phyloP scores from a whole-genome alignment of 1,284 basidiomycete species.

The Naganishia cerealis region DNA sequence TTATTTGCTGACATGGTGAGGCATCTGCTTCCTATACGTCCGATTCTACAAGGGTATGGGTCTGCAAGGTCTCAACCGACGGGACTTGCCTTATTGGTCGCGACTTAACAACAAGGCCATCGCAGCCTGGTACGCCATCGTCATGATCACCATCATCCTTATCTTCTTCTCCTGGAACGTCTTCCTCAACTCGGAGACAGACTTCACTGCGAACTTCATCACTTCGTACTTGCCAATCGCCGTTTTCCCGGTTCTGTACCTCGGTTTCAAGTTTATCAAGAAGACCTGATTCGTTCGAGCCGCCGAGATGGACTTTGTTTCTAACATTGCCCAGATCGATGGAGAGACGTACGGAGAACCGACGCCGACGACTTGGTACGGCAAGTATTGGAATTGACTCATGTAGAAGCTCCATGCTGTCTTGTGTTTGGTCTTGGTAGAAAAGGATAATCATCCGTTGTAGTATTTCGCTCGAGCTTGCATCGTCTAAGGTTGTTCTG shows the following conservation, averaged over 20 bases:
- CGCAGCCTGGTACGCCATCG: slow-evolving; percentile 36
- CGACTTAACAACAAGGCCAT: slow-evolving; percentile 34
- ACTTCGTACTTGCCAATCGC: slow-evolving; percentile 39
- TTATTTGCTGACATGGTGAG: slow-evolving; percentile 67
- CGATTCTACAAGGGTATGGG: slow-evolving; percentile 52
- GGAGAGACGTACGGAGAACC: slow-evolving; percentile 44
- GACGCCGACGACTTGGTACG: slow-evolving; percentile 33
- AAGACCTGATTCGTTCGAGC: slow-evolving; percentile 56
- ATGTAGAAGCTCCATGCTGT: slow-evolving; percentile 20
- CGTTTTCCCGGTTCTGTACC: slow-evolving; percentile 39
- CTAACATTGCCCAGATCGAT: slow-evolving; percentile 47
- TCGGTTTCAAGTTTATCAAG: slow-evolving; percentile 39
- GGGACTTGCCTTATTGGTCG: slow-evolving; percentile 38
- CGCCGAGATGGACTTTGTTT: slow-evolving; percentile 55
- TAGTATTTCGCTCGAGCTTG: slow-evolving; percentile 5
- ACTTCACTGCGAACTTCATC: slow-evolving; percentile 37
- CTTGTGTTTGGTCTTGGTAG: slow-evolving; percentile 54
- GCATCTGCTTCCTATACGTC: slow-evolving; percentile 74
- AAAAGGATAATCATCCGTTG: slow-evolving; percentile 27
- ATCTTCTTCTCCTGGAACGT: slow-evolving; percentile 40
- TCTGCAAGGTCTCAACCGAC: slow-evolving; percentile 38
- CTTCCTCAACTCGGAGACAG: slow-evolving; percentile 24
- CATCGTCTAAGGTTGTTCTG: not conserved
- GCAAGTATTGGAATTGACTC: slow-evolving; percentile 29
- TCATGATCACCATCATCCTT: slow-evolving; percentile 38